Conservation (phyloP, 2,329 filamentous ascomycete species). For the Diaporthe capsici region DNA sequence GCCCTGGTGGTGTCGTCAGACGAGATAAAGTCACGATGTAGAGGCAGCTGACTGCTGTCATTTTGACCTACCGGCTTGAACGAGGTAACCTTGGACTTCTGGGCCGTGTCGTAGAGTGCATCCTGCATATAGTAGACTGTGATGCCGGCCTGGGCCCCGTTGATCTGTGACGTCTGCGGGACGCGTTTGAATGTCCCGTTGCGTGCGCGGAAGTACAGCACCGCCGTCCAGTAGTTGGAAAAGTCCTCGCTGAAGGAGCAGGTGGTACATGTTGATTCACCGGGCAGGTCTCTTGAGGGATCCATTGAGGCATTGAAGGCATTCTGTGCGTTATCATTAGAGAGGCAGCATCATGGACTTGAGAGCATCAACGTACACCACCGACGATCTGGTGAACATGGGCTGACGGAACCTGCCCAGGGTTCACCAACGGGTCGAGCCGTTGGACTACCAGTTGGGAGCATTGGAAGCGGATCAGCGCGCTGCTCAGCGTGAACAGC, state of each 20-base stretch:
- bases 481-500: conserved; percentile 19
- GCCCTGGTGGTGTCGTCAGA: conserved; percentile 46
- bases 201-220: conserved; percentile 36
- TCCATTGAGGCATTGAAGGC: conserved; percentile 58
- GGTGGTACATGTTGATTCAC: conserved; percentile 52
- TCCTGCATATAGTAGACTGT: conserved; percentile 54
- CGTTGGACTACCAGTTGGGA: conserved; percentile 63
- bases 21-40: not conserved
- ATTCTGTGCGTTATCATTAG: conserved; percentile 44
- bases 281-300: conserved; percentile 39
- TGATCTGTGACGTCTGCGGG: conserved; percentile 50
- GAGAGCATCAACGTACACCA: conserved; percentile 43
- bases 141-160: conserved; percentile 61
- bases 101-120: conserved; percentile 24
- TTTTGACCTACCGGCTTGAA: conserved; percentile 51
- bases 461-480: conserved; percentile 55
- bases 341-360: not conserved
- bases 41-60: not conserved
- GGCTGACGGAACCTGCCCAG: conserved; percentile 60
- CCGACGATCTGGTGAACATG: conserved; percentile 72
- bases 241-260: conserved; percentile 38
- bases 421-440: conserved; percentile 51
- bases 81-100: conserved; percentile 49
- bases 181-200: conserved; percentile 39
- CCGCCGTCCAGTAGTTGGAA: conserved; percentile 38